Conservation (phyloP, 805 yeast species). For the Saitoella complicata region DNA sequence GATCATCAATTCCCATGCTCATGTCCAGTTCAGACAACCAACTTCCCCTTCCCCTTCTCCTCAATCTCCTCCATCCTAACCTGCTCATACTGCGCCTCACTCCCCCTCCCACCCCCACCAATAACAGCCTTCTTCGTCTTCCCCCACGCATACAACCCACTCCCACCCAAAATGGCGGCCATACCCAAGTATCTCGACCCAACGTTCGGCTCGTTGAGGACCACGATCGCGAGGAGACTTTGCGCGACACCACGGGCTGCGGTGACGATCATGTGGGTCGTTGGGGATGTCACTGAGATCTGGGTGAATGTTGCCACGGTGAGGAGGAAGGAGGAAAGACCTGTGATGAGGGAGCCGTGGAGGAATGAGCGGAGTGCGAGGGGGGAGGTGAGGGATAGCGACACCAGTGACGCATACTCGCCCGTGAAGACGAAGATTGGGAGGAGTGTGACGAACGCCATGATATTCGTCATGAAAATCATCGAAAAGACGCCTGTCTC, state of each 20-base stretch:
- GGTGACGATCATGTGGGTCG: slow-evolving; percentile 1
- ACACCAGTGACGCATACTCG: background rate
- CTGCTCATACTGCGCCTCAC: no score
- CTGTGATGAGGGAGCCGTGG: background rate
- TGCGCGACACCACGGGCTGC: slow-evolving; percentile 1
- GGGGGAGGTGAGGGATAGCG: background rate
- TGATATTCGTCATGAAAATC: background rate
- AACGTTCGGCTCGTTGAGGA: background rate
- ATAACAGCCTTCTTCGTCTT: background rate
- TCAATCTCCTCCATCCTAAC: no score
- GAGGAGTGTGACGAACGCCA: background rate
- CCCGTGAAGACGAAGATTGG: background rate
- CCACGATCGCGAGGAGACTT: background rate
- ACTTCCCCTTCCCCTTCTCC: no score
- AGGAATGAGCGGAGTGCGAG: background rate
- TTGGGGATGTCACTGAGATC: slow-evolving; percentile 2
- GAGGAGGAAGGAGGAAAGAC: background rate
- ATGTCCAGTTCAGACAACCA: no score
- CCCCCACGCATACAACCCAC: background rate
- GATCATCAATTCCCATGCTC: no score
- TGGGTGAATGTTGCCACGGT: slow-evolving; percentile 3
- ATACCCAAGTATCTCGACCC: background rate
- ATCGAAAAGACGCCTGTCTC: background rate
- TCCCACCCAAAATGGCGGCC: background rate
- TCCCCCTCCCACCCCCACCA: no score